These are phyloP conservation scores for Mycosphaerelloides madeirae DNA, from an alignment of 2,329 filamentous ascomycete genomes.

Conservation along the genomic window DNA sequence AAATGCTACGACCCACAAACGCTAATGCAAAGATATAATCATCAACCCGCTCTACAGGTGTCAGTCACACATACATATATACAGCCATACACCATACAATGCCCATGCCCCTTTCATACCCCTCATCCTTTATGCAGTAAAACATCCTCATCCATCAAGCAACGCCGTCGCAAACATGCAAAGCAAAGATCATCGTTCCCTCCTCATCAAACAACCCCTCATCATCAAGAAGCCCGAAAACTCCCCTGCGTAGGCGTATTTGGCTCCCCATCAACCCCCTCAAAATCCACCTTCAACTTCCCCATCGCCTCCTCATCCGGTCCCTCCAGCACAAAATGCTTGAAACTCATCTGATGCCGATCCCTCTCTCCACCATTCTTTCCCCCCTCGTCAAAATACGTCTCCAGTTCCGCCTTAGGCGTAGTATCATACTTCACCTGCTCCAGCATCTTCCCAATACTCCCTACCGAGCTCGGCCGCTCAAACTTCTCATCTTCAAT, in stretches of 20 bases:
- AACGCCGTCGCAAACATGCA: too few species aligned
- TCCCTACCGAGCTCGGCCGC: conserved; percentile 35
- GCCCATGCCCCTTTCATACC: too few species aligned
- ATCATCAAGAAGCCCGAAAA: conserved; percentile 5
- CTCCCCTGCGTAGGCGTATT: conserved; percentile 20
- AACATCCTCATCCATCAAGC: too few species aligned
- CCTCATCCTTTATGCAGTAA: too few species aligned
- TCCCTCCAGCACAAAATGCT: conserved; percentile 26
- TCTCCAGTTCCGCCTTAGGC: conserved; percentile 36
- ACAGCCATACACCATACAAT: too few species aligned
- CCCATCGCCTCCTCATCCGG: neutral
- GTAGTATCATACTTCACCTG: conserved; percentile 44
- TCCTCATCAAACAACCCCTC: too few species aligned
- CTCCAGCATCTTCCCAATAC: conserved; percentile 33
- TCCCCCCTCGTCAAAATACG: conserved; percentile 29
- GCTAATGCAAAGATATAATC: too few species aligned
- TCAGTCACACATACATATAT: too few species aligned
- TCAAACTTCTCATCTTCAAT: conserved; percentile 46
- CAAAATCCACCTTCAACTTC: conserved; percentile 14
- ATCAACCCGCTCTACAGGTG: too few species aligned
- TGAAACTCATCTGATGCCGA: conserved; percentile 21
- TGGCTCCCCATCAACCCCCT: conserved; percentile 13
- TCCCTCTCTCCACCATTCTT: conserved; percentile 2
- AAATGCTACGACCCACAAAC: too few species aligned
- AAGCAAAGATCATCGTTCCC: too few species aligned